phyloP scores from a whole-genome alignment of 2,329 filamentous ascomycete genomes.

The Dactylonectria estremocensis region DNA sequence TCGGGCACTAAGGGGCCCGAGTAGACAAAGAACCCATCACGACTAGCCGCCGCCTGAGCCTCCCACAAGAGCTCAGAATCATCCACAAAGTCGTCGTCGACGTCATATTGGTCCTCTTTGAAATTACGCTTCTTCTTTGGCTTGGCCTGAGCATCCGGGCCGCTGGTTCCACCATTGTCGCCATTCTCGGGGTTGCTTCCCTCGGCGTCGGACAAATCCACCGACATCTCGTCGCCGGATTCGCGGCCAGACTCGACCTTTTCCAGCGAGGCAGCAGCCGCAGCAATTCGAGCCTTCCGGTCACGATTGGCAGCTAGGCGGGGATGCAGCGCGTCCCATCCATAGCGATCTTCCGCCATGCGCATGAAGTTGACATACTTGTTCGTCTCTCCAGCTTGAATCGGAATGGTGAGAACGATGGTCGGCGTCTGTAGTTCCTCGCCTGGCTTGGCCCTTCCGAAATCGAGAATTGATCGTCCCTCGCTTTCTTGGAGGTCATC shows the following conservation, averaged over 20 bases:
- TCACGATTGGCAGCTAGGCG: slow-evolving; percentile 91
- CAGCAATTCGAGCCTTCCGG: slow-evolving; percentile 88
- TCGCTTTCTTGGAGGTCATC: slow-evolving; percentile 63
- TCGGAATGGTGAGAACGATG: slow-evolving; percentile 86
- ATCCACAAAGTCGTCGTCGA: slow-evolving; percentile 88
- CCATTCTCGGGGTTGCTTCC: slow-evolving; percentile 93
- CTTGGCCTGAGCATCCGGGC: slow-evolving; percentile 74
- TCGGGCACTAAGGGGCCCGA: slow-evolving; percentile 92
- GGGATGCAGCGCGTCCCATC: slow-evolving; percentile 94
- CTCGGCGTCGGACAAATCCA: slow-evolving; percentile 81
- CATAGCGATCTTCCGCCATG: slow-evolving; percentile 93
- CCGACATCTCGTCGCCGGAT: slow-evolving; percentile 86
- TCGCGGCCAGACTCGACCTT: slow-evolving; percentile 78
- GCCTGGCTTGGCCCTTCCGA: slow-evolving; percentile 71
- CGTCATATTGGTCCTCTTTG: slow-evolving; percentile 87
- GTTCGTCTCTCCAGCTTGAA: slow-evolving; percentile 83
- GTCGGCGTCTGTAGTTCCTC: slow-evolving; percentile 77
- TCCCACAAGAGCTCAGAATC: slow-evolving; percentile 97
- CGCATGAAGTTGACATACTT: slow-evolving; percentile 97
- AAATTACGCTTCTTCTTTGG: slow-evolving; percentile 86
- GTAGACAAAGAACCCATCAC: slow-evolving; percentile 98
- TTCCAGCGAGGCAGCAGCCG: slow-evolving; percentile 88
- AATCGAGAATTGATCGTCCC: slow-evolving; percentile 73
- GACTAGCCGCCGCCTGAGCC: slow-evolving; percentile 92
- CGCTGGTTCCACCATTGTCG: slow-evolving; percentile 77